These are phyloP conservation scores for Hanseniaspora jakobsenii DNA, from an alignment of 805 yeast genomes.

Conservation along the genomic window DNA sequence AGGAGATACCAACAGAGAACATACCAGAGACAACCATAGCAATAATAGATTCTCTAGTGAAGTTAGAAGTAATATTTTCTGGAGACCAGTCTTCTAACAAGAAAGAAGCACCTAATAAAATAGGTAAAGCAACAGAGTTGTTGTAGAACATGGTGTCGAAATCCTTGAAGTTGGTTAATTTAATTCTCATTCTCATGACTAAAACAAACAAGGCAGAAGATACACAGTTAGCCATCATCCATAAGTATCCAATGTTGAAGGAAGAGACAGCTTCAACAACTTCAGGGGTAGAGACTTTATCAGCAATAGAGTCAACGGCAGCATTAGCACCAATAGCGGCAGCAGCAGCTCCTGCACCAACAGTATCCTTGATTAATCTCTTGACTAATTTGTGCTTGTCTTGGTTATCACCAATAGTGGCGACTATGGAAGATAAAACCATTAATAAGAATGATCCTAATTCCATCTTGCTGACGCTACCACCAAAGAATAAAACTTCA, in stretches of 20 bases:
- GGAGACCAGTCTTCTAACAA: conserved; percentile 87
- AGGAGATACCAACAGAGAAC: conserved; percentile 91
- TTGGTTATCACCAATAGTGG: conserved; percentile 71
- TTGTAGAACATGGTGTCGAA: conserved; percentile 97
- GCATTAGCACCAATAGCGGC: conserved; percentile 21
- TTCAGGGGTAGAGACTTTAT: conserved; percentile 15
- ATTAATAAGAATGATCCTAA: conserved; percentile 77
- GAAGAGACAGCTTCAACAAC: conserved; percentile 24
- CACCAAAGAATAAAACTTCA: conserved; percentile 95
- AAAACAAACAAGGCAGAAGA: conserved; percentile 88
- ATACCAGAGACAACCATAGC: conserved; percentile 86
- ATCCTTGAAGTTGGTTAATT: conserved; percentile 91
- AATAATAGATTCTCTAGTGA: conserved; percentile 60
- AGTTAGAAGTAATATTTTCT: conserved; percentile 59
- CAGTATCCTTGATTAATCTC: conserved; percentile 23
- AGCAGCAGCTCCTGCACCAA: conserved; percentile 22
- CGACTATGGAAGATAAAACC: conserved; percentile 93
- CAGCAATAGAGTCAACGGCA: conserved; percentile 19
- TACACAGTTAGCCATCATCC: conserved; percentile 95
- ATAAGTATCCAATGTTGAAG: conserved; percentile 67
- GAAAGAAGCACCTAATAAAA: conserved; percentile 63
- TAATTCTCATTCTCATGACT: conserved; percentile 94
- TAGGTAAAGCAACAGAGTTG: conserved; percentile 86
- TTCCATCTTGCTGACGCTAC: conserved; percentile 79
- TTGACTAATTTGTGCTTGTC: conserved; percentile 23